Base-by-base conservation (phyloP, 306 rosid species). In the Datisca glomerata region DNA sequence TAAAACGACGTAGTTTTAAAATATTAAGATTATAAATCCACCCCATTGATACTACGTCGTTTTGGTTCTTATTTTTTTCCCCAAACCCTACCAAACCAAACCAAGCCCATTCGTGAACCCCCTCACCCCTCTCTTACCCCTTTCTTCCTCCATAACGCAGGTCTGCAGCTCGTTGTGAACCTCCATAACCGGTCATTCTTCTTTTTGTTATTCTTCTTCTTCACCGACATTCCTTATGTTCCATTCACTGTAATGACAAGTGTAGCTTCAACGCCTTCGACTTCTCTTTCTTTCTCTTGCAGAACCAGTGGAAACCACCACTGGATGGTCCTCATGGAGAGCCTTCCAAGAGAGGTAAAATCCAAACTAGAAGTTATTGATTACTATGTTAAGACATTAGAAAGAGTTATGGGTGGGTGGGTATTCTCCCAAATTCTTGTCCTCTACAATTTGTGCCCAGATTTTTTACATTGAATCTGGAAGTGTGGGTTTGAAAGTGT, bases 251-350 rank as follows among this genome's bases (percentile, higher is more conserved):
- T 56, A 12, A 50, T 34, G 44, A 28, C 68, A 31, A 37, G 55
- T 22, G 68, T 56, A 53, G 39, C 75, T 56, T 47, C 66, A 40
- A n/a, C 74, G 19, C 46, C 69, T 0, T 11, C 74, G 21, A 4
- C 61, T 61, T 65, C 56, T 48, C 61, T n/a, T n/a, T n/a, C 54
- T 41, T 43, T 41, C 40, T 62, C 59, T 73, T 37, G 77, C 13
- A 18, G 33, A 43, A 8, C 61, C 43, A 23, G 53, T 44, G 33
- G 61, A 28, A 74, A 70, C 63, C 72, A 69, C 66, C 80, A 69
- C 8, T 85, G 93, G 93, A 60, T 68, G 65, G 89, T 80, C 25
- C 64, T 71, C 49, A 59, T 85, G 89, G 80, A 77, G 53, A 37
- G 50, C 20, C 93, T 89, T 40, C 69, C 79, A 2, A 51, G 24